Base-by-base conservation (phyloP, 1,139 yeast genomes). In the Waltiozyma sp. region DNA sequence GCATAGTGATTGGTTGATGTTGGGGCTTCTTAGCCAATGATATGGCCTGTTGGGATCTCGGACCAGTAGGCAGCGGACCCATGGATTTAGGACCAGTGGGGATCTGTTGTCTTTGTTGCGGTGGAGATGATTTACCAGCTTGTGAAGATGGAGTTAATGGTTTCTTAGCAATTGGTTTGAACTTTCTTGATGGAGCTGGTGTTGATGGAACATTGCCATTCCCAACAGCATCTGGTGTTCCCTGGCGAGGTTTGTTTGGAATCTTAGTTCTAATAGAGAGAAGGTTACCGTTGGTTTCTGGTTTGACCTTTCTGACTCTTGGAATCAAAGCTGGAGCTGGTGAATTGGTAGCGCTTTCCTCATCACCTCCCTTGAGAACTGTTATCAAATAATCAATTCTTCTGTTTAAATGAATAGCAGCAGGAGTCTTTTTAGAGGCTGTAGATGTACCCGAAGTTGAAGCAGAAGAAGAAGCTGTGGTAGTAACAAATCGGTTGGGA, bases 371-470 rank as follows among this genome's bases (percentile, higher is more conserved):
- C 46, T 73, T 73, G 50, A 91, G 64, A 26, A 86, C 78, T 2
- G 79, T 65, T 38, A 89, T 73, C 53, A 91, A 70, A 55, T 89
- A 91, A 59, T 93, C 98, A 2, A 86, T 82, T 56, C 99, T 76
- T 61, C 99, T 77, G n/a, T 88, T 89, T 42, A 93, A 68, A 63
- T 91, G 99, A 11, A 91, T 93, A 2, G 96, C 75, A 7, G 94
- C 95, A 1, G 99, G 99, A 11, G 82, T 84, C 54, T 80, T 82
- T 48, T 81, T 80, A 28, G 68, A 55, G 16, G 28, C 21, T 3
- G 38, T 11, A 13, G 38, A n/a, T 18, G 33, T 10, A 15, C 39
- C 14, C 13, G 42, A n/a, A 13, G 31, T 19, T n/a, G 36, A 33
- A 8, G 19, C 13, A 6, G 41, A n/a, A 23, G 38, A 8, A n/a